Conservation (phyloP, 73 alveolate species). For the Paramecium sexaurelia region DNA sequence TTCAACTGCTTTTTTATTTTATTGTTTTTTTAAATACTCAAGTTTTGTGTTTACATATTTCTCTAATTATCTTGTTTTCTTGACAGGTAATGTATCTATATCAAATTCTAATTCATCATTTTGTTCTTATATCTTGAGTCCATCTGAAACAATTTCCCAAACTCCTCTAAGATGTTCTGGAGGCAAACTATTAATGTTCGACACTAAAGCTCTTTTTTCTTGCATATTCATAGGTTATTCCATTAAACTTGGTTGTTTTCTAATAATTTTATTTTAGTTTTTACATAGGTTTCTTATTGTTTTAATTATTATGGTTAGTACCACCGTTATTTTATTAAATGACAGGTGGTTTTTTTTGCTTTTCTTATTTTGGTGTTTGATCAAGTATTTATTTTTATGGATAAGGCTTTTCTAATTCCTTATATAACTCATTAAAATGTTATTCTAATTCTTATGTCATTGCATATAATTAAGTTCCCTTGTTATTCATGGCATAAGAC, state of each 20-base stretch:
- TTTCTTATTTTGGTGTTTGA: not conserved
- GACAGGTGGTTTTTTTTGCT: not conserved
- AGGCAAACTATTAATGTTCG: conserved; percentile 50
- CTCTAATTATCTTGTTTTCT: conserved; percentile 63
- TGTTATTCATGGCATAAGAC: conserved; percentile 46
- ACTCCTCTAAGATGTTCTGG: conserved; percentile 68
- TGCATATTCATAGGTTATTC: conserved; percentile 66
- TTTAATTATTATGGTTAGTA: not conserved
- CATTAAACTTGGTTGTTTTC: conserved; percentile 28
- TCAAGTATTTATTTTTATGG: not conserved
- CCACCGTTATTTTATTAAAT: not conserved
- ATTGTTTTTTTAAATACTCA: not conserved
- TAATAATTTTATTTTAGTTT: not conserved
- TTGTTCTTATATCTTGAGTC: conserved; percentile 14
- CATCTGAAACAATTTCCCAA: conserved; percentile 68
- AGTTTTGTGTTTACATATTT: conserved; percentile 55
- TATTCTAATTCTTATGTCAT: conserved; percentile 47
- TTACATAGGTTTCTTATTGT: not conserved
- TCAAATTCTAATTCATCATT: conserved; percentile 69
- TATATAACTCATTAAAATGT: conserved; percentile 20
- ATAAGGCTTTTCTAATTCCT: conserved; percentile 36
- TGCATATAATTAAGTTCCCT: conserved; percentile 46
- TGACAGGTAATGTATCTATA: conserved; percentile 61
- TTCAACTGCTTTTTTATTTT: conserved; percentile 9
- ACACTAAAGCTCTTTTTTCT: conserved; percentile 59